These are phyloP conservation scores for Aspergillus persii DNA, from an alignment of 2,329 filamentous ascomycete species.

Conservation along the genomic window DNA sequence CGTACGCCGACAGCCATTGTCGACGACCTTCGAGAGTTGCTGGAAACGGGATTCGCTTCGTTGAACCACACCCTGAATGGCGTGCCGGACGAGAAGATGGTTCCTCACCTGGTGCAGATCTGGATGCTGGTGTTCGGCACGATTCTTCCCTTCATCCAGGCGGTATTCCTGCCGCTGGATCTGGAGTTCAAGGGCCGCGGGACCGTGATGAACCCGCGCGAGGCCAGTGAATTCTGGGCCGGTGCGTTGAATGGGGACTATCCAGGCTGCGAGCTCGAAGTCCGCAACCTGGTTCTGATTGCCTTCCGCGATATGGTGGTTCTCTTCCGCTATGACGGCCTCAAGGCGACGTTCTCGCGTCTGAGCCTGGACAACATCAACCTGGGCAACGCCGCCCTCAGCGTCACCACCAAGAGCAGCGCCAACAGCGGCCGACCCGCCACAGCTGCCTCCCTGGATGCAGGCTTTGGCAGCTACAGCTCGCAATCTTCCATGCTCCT, in stretches of 20 bases:
- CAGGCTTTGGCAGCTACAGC: constrained; percentile 73
- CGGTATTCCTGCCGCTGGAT: constrained; percentile 89
- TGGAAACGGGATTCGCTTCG: constrained; percentile 74
- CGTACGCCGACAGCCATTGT: constrained; percentile 58
- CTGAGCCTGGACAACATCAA: constrained; percentile 78
- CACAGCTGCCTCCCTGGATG: constrained; percentile 74
- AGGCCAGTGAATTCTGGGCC: constrained; percentile 89
- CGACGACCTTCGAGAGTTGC: constrained; percentile 61
- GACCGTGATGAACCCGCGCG: constrained; percentile 70
- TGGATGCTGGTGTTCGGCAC: constrained; percentile 92
- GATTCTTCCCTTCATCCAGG: constrained; percentile 89
- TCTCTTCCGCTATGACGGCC: constrained; percentile 79
- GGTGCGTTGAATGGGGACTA: constrained; percentile 56
- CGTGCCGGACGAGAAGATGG: constrained; percentile 81
- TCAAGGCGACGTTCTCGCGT: constrained; percentile 87
- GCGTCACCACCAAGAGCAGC: constrained; percentile 42
- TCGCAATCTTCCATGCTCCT: constrained; percentile 70
- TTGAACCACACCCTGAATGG: constrained; percentile 79
- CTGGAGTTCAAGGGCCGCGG: constrained; percentile 88
- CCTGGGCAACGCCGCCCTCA: constrained; percentile 46
- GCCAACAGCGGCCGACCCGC: constrained; percentile 58
- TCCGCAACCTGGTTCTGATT: constrained; percentile 82
- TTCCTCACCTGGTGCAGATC: constrained; percentile 84
- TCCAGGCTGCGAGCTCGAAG: constrained; percentile 66
- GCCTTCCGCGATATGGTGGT: constrained; percentile 88